Base-by-base conservation (phyloP, 208 protist genomes). In the Tritrichomonas foetus region DNA sequence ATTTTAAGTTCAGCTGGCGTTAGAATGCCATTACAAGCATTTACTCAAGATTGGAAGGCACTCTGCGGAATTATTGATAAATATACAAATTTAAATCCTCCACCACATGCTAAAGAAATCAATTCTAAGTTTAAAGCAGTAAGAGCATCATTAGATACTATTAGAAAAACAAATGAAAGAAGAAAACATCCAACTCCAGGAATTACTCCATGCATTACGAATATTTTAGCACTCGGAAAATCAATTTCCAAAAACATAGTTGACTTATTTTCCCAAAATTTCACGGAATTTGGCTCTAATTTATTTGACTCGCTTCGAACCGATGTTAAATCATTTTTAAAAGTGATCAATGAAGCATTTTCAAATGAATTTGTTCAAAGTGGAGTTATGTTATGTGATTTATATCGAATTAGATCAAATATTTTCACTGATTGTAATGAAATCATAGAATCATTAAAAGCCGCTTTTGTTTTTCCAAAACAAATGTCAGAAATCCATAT, bases 351-450 rank as follows among this genome's bases (percentile, higher is more conserved):
- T n/a, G 78, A 89, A 33, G 78, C 78, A 0, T 89, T 89, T 57
- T 89, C 78, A 3, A 89, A 53, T 61, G 78, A 89, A 89, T 89
- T 61, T 89, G 78, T 89, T 33, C 78, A 89, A 57, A 89, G 78
- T 39, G 78, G 78, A 57, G 47, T 89, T 57, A 89, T 89, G 78
- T 27, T 47, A 3, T 55, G 47, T 30, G 78, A 89, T 57, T n/a
- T 89, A 1, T 57, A 44, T 33, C 44, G 78, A 89, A 89, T 89
- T 55, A 0, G 47, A 22, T 44, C 41, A 11, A 89, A 89, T 30
- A 89, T 89, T 53, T 89, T 61, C 27, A 89, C 20, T 39, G 78
- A 89, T 89, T 44, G 44, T 33, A 49, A 89, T 89, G 78, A 89
- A n/a, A 50, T 89, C 25, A 36, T 89, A 9, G 47, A 89, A 39